phyloP scores from a whole-genome alignment of 345 rosid genomes.

The Brassica juncea region DNA sequence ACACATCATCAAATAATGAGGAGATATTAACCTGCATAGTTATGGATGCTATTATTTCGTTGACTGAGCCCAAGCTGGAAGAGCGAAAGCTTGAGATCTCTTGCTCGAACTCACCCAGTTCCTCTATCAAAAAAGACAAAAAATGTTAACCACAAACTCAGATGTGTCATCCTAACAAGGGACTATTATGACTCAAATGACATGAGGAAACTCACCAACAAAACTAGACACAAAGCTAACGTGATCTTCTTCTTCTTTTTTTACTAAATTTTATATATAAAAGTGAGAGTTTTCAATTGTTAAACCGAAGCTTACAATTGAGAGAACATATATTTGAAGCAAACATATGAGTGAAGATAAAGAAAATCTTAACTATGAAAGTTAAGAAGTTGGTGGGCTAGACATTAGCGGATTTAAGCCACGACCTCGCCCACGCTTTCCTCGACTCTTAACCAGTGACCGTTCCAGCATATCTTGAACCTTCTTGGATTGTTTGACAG shows the following conservation, averaged over 20 bases:
- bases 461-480: too few relatives aligned
- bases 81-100: slow-evolving; percentile 74
- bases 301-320: too few relatives aligned
- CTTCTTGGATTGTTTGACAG: too few relatives aligned
- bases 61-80: slow-evolving; percentile 99
- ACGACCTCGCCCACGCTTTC: too few relatives aligned
- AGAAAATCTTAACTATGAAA: too few relatives aligned
- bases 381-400: too few relatives aligned
- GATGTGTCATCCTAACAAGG: not conserved
- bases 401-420: too few relatives aligned
- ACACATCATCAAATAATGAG: not conserved
- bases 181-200: not conserved
- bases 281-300: too few relatives aligned
- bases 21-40: slow-evolving; percentile 71
- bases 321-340: too few relatives aligned
- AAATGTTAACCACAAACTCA: slow-evolving; percentile 16
- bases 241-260: slow-evolving; percentile 37
- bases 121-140: slow-evolving; percentile 52
- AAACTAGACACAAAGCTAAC: slow-evolving; percentile 86
- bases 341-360: too few relatives aligned
- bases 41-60: slow-evolving; percentile 76
- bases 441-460: too few relatives aligned
- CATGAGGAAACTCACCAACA: slow-evolving; percentile 58
- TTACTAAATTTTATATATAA: too few relatives aligned
- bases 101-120: slow-evolving; percentile 72